Base-by-base conservation (phyloP, 805 yeast genomes). In the Sugiyamaella valdiviana region DNA sequence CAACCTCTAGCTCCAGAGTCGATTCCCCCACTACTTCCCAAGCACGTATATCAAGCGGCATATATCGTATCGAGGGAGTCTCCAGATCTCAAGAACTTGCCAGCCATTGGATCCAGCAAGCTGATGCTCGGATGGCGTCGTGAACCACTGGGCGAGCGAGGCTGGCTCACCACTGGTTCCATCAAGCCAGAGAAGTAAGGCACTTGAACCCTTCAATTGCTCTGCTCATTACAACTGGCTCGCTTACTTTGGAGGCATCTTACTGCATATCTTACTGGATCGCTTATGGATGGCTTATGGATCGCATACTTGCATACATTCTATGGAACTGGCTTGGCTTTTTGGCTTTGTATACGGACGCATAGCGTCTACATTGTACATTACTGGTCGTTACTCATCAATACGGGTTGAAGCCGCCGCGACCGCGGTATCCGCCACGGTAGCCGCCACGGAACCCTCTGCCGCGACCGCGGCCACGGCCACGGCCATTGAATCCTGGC, bases 401-500 rank as follows among this genome's bases (percentile, higher is more conserved):
- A 56, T 75, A 75, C 14, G 79, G 79, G 16, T 59, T 53, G 51
- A 59, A 74, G 35, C 78, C 71, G 21, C 69, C 70, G 42, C 74
- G 62, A 6, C 71, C 71, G 6, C 72, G 56, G 50, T 57, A 61
- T 37, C 62, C 66, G 41, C 61, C 69, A 53, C 64, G 64, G 50
- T 52, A 57, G 9, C 70, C 60, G 19, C 76, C 75, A 26, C 77
- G 54, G 56, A 54, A 61, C 1, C 74, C 72, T 38, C 71, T 54
- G 20, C 73, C 60, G 16, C 76, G 59, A 9, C 78, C 76, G 36
- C 79, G 57, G 6, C 78, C 75, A 22, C 81, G 63, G 2, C 79
- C 76, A 6, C 82, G 63, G 9, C 82, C 76, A 35, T 67, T 60
- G 59, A 80, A 70, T 1, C 91, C 91, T 1, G 95, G 95, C 17